These are phyloP conservation scores for Verticillium klebahnii DNA, from an alignment of 2,329 filamentous ascomycete species.

Conservation along the genomic window DNA sequence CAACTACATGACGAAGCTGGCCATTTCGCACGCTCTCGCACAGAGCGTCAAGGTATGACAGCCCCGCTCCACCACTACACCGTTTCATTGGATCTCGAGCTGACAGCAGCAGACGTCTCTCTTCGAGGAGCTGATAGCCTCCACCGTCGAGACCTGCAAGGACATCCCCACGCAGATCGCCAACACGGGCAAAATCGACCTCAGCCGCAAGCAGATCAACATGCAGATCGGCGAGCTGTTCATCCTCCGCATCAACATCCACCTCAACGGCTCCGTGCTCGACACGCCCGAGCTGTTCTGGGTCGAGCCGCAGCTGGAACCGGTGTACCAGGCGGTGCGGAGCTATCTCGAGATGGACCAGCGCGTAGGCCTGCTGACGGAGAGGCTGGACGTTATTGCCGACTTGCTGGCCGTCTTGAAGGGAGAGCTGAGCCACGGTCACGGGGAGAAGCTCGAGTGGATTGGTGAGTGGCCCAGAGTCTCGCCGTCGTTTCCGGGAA, in stretches of 20 bases:
- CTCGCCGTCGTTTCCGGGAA: not conserved
- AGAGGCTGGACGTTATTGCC: conserved; percentile 87
- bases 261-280: conserved; percentile 92
- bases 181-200: conserved; percentile 82
- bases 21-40: conserved; percentile 90
- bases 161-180: conserved; percentile 92
- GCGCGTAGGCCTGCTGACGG: conserved; percentile 81
- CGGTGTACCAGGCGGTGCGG: conserved; percentile 90
- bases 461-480: conserved; percentile 58
- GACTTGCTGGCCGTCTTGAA: conserved; percentile 90
- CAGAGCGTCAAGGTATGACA: conserved; percentile 80
- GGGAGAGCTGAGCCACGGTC: conserved; percentile 90
- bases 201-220: conserved; percentile 88
- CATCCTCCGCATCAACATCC: conserved; percentile 95
- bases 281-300: conserved; percentile 98
- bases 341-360: conserved; percentile 99
- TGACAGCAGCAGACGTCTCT: conserved; percentile 65
- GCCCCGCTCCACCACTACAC: too few relatives aligned
- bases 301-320: conserved; percentile 95
- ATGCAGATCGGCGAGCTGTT: conserved; percentile 99
- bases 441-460: conserved; percentile 86
- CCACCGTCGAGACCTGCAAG: conserved; percentile 89
- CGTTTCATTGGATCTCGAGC: too few relatives aligned
- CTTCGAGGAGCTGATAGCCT: conserved; percentile 91
- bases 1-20: conserved; percentile 97